Evolutionary conservation across 805 yeast genomes (phyloP), one percentile per base, ranked within the genome.

Genomic region (Kregervanrija delftensis): DNA sequence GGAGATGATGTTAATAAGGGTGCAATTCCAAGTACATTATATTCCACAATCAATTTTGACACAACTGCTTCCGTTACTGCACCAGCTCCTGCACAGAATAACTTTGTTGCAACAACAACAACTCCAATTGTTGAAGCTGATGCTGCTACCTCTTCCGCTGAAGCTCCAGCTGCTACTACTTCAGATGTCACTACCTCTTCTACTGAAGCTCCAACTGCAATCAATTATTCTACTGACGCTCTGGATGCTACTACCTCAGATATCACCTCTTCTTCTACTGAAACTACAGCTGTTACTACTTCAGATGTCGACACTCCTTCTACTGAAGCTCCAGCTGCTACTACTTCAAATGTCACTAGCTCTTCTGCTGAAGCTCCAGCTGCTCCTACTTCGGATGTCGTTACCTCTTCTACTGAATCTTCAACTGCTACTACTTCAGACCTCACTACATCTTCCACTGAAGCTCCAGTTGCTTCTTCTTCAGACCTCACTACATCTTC

Each of bases 131-230:
- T 43, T 15, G 35, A 45, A 15, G 37, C 39, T 13, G 28, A n/a
- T 11, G 46, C 54, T 33, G 45, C 47, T 17, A 33, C 53, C 11
- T 31, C 54, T 39, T 13, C 52, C 2, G 37, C 53, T 42, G 10
- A 45, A n/a, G 22, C 16, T n/a, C 30, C 49, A 22, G 33, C 17
- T 16, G 9, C 51, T 15, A n/a, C 40, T 8, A 15, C 41, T 16
- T 17, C 35, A 35, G 11, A 30, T 16, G n/a, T 11, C 11, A 15
- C 33, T 4, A 12, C 35, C 17, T n/a, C 36, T 9, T 12, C 33
- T 14, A 2, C 31, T 11, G 14, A 15, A 13, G 34, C 33, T 10
- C 14, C 22, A 31, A 4, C 41, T 10, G 12, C 35, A 8, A 35
- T n/a, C n/a, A n/a, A n/a, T n/a, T n/a, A n/a, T 22, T 28, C 16